Conservation (phyloP, 768 basidiomycete genomes). For the Boletus huronensis region DNA sequence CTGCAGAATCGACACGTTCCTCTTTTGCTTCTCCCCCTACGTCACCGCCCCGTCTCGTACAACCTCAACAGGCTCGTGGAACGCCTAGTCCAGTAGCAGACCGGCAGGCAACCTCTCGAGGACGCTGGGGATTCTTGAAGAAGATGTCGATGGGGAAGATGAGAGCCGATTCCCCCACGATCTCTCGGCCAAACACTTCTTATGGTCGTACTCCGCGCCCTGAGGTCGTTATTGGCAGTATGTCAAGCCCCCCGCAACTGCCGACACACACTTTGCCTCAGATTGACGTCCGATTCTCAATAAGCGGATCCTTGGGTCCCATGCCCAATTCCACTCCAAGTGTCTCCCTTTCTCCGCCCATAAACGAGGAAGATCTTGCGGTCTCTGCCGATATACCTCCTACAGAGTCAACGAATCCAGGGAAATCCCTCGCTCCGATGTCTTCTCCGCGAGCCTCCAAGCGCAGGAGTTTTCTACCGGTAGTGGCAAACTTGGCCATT, state of each 20-base stretch:
- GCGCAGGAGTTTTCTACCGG: slow-evolving; percentile 85
- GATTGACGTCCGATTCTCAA: slow-evolving; percentile 70
- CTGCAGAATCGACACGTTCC: slow-evolving; percentile 16
- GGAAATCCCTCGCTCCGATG: slow-evolving; percentile 40
- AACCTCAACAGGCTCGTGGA: slow-evolving; percentile 12
- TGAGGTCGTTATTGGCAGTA: slow-evolving; percentile 17
- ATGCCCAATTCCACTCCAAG: slow-evolving; percentile 36
- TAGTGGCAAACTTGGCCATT: slow-evolving; percentile 60
- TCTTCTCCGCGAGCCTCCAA: slow-evolving; percentile 53
- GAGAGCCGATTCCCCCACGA: slow-evolving; percentile 53
- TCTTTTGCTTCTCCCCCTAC: slow-evolving; percentile 25
- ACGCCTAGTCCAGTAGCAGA: slow-evolving; percentile 26
- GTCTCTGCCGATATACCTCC: slow-evolving; percentile 2
- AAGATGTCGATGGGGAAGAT: slow-evolving; percentile 99
- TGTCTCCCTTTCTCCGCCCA: slow-evolving; percentile 26
- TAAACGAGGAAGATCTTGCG: slow-evolving; percentile 19
- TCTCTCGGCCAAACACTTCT: slow-evolving; percentile 37
- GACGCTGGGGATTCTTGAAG: slow-evolving; percentile 93
- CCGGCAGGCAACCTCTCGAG: slow-evolving; percentile 31
- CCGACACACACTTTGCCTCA: slow-evolving; percentile 49
- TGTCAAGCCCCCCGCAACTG: slow-evolving; percentile 27
- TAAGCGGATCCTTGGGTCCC: slow-evolving; percentile 58
- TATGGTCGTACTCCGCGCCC: slow-evolving; percentile 17
- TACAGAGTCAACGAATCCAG: slow-evolving; percentile 7
- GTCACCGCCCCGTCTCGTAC: slow-evolving; percentile 26